Evolutionary conservation across 331 rosid species (phyloP), one percentile per base, ranked within the genome.

Genomic region (Acacia concinna): DNA sequence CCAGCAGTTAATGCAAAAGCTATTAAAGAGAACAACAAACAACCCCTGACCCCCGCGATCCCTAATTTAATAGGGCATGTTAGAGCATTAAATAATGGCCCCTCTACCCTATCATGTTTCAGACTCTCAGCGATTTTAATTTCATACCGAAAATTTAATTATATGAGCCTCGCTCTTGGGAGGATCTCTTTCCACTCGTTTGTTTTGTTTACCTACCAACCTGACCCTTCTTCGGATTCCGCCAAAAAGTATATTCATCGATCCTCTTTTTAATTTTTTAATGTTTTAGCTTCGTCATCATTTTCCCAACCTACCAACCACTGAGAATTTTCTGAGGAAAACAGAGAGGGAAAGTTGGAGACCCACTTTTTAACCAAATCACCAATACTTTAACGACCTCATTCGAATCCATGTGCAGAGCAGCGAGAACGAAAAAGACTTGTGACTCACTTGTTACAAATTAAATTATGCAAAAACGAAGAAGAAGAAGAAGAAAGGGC

Each of bases 1-100:
- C 79, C 77, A 57, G 82, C 79, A 79, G 68, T 79, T 17, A 81
- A 84, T 81, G 74, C 34, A 20, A 71, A 28, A 32, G 31, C 57
- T 68, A 38, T 21, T 56, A 37, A n/a, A 35, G 25, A 67, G 71
- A 37, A 70, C 41, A 79, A 72, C 80, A 72, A 79, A 84, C 74
- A 67, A 83, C 71, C 59, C 74, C 69, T 78, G 56, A 68, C 37
- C 34, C 51, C 47, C 65, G 56, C 70, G 67, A 66, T 38, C 51
- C 25, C 37, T 32, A 51, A 75, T 57, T 76, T 81, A 81, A 71
- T 49, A 63, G 78, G 78, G 80, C 73, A 74, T 71, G 72, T 77
- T 82, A 8, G 44, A 38, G 59, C 74, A 81, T 60, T 77, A 51
- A 75, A 71, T 76, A 4, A 57, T 79, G 17, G 18, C 68, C 47